These are phyloP conservation scores for Sclerotinia minor DNA, from an alignment of 2,329 filamentous ascomycete genomes.

Conservation along the genomic window DNA sequence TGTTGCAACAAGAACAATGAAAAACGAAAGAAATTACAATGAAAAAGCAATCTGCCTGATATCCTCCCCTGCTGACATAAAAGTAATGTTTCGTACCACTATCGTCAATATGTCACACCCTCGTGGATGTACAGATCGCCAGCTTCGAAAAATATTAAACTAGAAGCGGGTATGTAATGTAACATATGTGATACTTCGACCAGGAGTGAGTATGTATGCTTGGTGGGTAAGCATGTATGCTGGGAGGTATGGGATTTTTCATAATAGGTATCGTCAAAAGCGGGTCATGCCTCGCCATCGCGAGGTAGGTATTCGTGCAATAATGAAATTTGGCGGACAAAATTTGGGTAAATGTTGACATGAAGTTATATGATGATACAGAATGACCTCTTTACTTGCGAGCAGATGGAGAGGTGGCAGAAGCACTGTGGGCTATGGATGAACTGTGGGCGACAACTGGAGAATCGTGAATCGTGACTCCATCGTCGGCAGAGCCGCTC, in stretches of 20 bases:
- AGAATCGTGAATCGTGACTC: conserved; percentile 40
- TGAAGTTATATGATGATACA: conserved; percentile 21
- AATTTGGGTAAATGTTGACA: conserved; percentile 29
- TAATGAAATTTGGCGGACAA: conserved; percentile 24
- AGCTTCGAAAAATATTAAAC: conserved; percentile 38
- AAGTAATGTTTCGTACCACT: conserved; percentile 37
- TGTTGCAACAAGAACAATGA: conserved; percentile 35
- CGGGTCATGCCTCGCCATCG: conserved; percentile 30
- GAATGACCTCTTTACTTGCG: conserved; percentile 34
- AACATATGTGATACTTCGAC: conserved; percentile 35
- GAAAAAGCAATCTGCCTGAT: conserved; percentile 37
- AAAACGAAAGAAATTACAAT: conserved; percentile 37
- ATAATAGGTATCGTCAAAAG: conserved; percentile 29
- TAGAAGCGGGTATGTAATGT: conserved; percentile 34
- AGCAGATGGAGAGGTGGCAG: conserved; percentile 36
- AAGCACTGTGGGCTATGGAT: conserved; percentile 28
- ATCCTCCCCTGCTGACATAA: conserved; percentile 38
- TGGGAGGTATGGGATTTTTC: conserved; percentile 29
- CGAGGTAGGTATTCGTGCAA: conserved; percentile 28
- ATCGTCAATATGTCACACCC: conserved; percentile 37
- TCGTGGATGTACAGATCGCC: conserved; percentile 36
- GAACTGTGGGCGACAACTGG: conserved; percentile 37
- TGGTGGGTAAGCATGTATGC: conserved; percentile 36
- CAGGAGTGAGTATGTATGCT: conserved; percentile 37
- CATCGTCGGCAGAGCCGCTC: conserved; percentile 40